Evolutionary conservation across 441 rosid species (phyloP).

Genomic region (Croton laevigatus): DNA sequence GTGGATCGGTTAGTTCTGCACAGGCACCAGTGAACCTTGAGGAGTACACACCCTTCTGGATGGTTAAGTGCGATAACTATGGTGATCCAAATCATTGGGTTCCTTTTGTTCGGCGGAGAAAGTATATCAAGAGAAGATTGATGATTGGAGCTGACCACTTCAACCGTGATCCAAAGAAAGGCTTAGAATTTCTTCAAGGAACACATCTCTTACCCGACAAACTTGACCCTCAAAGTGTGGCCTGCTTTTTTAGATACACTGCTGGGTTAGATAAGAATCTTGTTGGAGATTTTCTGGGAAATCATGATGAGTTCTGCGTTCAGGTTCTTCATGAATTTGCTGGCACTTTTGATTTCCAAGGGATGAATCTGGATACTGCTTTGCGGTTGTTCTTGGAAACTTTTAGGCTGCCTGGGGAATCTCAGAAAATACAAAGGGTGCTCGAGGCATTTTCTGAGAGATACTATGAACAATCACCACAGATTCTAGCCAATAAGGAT

Average conservation of each 20-base stretch:
- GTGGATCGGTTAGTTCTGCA: slow-evolving; percentile 45
- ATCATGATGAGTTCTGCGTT: slow-evolving; percentile 89
- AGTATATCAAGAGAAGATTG: slow-evolving; percentile 70
- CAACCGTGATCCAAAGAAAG: slow-evolving; percentile 85
- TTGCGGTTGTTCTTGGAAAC: slow-evolving; percentile 89
- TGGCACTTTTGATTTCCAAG: slow-evolving; percentile 82
- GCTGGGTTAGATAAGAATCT: slow-evolving; percentile 90
- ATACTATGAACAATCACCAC: slow-evolving; percentile 93
- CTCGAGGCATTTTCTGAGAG: slow-evolving; percentile 98
- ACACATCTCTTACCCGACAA: slow-evolving; percentile 77
- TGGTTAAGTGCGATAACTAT: slow-evolving; percentile 62
- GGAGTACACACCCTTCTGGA: slow-evolving; percentile 72
- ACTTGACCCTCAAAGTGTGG: slow-evolving; percentile 89
- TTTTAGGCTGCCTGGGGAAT: slow-evolving; percentile 92
- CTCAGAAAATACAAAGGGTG: slow-evolving; percentile 96
- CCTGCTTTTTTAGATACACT: slow-evolving; percentile 84
- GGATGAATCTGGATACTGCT: slow-evolving; percentile 87
- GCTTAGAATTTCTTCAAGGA: slow-evolving; percentile 86
- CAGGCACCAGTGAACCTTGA: slow-evolving; percentile 39
- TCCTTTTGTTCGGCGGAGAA: slow-evolving; percentile 70
- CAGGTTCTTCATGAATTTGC: slow-evolving; percentile 97
- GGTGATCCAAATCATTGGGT: slow-evolving; percentile 68
- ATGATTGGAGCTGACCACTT: slow-evolving; percentile 88
- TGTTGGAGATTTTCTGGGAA: slow-evolving; percentile 88
- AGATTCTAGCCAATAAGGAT: slow-evolving; percentile 75